Evolutionary conservation across 2,329 filamentous ascomycete species (phyloP).

Genomic region (Neophaeococcomyces mojaviensis): DNA sequence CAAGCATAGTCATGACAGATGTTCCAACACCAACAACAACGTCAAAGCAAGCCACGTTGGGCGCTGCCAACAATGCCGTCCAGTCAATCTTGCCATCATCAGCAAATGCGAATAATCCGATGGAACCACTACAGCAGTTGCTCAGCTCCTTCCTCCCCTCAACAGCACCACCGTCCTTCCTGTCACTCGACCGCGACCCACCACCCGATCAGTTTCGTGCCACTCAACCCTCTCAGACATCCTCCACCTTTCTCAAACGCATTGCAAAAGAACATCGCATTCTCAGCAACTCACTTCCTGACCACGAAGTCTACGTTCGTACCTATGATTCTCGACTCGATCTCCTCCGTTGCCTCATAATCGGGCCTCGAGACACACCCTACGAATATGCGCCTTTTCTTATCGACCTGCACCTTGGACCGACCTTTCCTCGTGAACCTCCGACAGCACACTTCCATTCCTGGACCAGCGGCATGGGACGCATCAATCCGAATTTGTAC

Average conservation of each 20-base stretch:
- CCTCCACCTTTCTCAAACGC: slow-evolving; percentile 36
- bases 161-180: slow-evolving; percentile 28
- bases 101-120: background rate
- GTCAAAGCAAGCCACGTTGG: background rate
- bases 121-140: background rate
- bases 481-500: slow-evolving; percentile 57
- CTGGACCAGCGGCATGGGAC: slow-evolving; percentile 46
- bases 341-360: slow-evolving; percentile 50
- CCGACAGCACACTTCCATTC: slow-evolving; percentile 53
- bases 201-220: slow-evolving; percentile 36
- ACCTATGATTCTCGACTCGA: slow-evolving; percentile 54
- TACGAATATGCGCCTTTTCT: slow-evolving; percentile 56
- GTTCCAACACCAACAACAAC: background rate
- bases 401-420: slow-evolving; percentile 49
- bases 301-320: slow-evolving; percentile 48
- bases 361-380: slow-evolving; percentile 52
- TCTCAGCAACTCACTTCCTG: slow-evolving; percentile 46
- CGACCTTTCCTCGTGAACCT: slow-evolving; percentile 44
- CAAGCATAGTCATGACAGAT: slow-evolving; percentile 5
- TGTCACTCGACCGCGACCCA: slow-evolving; percentile 35
- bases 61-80: background rate
- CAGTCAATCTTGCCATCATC: background rate
- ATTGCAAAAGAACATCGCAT: slow-evolving; percentile 53
- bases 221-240: slow-evolving; percentile 24
- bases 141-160: slow-evolving; percentile 3